Evolutionary conservation across 371 early-diverging fungal species (phyloP).

Genomic region (Parasitella parasitica): DNA sequence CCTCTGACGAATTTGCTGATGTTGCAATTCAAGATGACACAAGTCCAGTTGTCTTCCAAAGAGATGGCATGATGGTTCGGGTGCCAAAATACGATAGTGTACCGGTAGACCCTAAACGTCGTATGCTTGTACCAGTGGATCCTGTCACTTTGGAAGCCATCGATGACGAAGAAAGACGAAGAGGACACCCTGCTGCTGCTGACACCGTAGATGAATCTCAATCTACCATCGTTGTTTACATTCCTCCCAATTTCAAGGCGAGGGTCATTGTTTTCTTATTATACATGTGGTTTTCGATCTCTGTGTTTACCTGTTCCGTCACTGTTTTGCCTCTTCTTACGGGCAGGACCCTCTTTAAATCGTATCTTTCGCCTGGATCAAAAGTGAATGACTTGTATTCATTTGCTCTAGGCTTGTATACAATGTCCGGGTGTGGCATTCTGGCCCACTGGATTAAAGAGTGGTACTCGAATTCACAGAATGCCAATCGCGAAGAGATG

Average conservation of each 20-base stretch:
- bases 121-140: slow-evolving; percentile 75
- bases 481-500: neutral
- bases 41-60: slow-evolving; percentile 55
- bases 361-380: slow-evolving; percentile 32
- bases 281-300: slow-evolving; percentile 61
- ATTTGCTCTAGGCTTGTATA: slow-evolving; percentile 44
- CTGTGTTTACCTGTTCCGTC: slow-evolving; percentile 44
- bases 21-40: slow-evolving; percentile 31
- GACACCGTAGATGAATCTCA: slow-evolving; percentile 49
- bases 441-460: slow-evolving; percentile 25
- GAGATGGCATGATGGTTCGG: slow-evolving; percentile 63
- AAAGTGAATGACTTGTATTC: slow-evolving; percentile 63
- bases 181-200: slow-evolving; percentile 55
- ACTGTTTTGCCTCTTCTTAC: slow-evolving; percentile 52
- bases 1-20: slow-evolving; percentile 26
- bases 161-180: slow-evolving; percentile 58
- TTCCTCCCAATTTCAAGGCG: slow-evolving; percentile 62
- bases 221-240: slow-evolving; percentile 62
- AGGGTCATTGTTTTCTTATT: slow-evolving; percentile 37
- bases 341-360: slow-evolving; percentile 49
- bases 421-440: slow-evolving; percentile 29
- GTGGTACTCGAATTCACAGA: slow-evolving; percentile 4
- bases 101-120: slow-evolving; percentile 64
- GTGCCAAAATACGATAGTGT: slow-evolving; percentile 75
- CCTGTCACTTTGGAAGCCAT: slow-evolving; percentile 58